A percentile compares a stretch with the other conserved stretches of the same genome.
phyloP scores from a whole-genome alignment of 1,139 yeast genomes.

The Geotrichum restrictum region DNA sequence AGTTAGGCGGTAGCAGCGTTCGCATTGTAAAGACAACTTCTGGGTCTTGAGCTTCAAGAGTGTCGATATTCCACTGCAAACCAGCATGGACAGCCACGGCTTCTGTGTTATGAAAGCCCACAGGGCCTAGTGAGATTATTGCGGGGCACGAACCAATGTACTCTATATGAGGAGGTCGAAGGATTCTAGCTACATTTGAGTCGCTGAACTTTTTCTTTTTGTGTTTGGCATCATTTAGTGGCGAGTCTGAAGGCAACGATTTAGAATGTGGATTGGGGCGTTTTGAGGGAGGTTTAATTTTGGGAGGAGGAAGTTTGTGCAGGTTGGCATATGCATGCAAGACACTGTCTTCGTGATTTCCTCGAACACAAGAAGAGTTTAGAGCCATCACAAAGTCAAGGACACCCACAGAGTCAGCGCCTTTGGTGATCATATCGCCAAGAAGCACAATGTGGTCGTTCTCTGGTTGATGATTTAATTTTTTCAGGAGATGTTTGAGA shows the following conservation, averaged over 20 bases:
- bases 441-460: constrained; percentile 62
- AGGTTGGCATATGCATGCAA: constrained; percentile 56
- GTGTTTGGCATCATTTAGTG: background rate
- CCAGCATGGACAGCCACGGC: constrained; percentile 83
- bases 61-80: constrained; percentile 54
- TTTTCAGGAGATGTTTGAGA: constrained; percentile 49
- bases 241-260: background rate
- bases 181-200: constrained; percentile 53
- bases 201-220: constrained; percentile 41
- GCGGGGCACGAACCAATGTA: constrained; percentile 61
- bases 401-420: constrained; percentile 68
- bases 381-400: constrained; percentile 56
- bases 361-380: constrained; percentile 68
- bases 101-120: constrained; percentile 45
- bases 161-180: constrained; percentile 57
- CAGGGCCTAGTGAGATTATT: constrained; percentile 58
- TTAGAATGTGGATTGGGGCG: too few species aligned
- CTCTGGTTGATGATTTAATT: constrained; percentile 43
- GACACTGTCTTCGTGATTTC: constrained; percentile 79
- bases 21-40: constrained; percentile 60
- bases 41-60: constrained; percentile 58
- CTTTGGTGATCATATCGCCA: constrained; percentile 86
- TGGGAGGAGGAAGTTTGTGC: constrained; percentile 46
- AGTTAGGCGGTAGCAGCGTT: constrained; percentile 55
- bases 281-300: constrained; percentile 23